Evolutionary conservation across 345 rosid species (phyloP), one percentile per base, ranked within the genome.

Genomic region (Dimocarpus longan): DNA sequence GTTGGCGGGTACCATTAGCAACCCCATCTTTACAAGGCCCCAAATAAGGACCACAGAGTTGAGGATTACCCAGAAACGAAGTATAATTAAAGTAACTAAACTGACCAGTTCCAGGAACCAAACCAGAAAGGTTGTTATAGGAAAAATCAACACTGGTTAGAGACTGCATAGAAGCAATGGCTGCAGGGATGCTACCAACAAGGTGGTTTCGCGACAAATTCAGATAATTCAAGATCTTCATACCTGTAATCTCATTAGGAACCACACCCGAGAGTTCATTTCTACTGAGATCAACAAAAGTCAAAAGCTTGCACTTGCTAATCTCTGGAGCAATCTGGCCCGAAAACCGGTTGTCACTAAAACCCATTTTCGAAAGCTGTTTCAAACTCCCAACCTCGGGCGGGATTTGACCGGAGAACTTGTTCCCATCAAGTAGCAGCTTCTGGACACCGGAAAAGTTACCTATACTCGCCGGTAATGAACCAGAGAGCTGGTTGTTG

Each of bases 11-110:
- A 76, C 89, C 88, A 85, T 85, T 89, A 16, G 82, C 89, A 68
- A 82, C 82, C 64, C 89, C 89, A 59, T 79, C 90, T 80, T 90
- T 91, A 65, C 98, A 94, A 68, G 93, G 91, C 54, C 97, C 95
- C 79, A 94, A 84, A 78, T 91, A 93, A 50, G 98, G 93, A 63
- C 98, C 98, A 59, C 98, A 93, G 22, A 93, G 95, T 74, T 87
- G 88, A 57, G 93, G 86, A 79, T 93, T 93, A 6, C 96, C 97
- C 65, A 91, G 75, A 76, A 94, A 93, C 8, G 98, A 94, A 64
- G 98, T 94, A 88, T 89, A 94, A 77, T 94, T 94, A 39, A 94
- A 94, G 86, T 91, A 94, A 81, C 98, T 90, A 77, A 94, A 94
- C 70, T 94, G 97, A 66, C 98, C 97, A 52, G 91, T 87, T 1